Conservation (phyloP, 805 yeast genomes). For the Yamadazyma olivae region DNA sequence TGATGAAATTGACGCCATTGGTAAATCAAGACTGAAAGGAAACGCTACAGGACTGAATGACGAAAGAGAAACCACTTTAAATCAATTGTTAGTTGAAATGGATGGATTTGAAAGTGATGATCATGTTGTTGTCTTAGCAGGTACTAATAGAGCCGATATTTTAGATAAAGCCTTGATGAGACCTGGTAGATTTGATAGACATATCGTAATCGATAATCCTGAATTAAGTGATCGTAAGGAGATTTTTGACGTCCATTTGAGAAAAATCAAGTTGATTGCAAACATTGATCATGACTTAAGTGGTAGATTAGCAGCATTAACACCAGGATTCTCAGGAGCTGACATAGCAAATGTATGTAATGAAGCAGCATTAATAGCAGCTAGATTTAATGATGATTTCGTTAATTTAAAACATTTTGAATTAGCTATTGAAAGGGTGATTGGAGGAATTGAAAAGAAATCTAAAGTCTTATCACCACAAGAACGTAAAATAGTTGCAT, state of each 20-base stretch:
- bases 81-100: constrained; percentile 96
- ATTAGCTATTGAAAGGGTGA: constrained; percentile 94
- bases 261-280: constrained; percentile 9
- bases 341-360: constrained; percentile 96
- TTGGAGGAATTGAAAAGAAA: constrained; percentile 93
- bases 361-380: constrained; percentile 97
- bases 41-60: constrained; percentile 81
- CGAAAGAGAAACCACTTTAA: constrained; percentile 94
- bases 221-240: constrained; percentile 94
- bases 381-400: constrained; percentile 68
- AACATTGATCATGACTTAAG: constrained; percentile 44
- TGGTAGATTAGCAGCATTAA: constrained; percentile 89
- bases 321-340: constrained; percentile 99
- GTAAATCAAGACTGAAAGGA: constrained; percentile 81
- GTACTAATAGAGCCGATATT: constrained; percentile 94
- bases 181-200: constrained; percentile 98
- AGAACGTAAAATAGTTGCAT: constrained; percentile 89
- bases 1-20: constrained; percentile 99
- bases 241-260: constrained; percentile 83
- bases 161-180: constrained; percentile 89
- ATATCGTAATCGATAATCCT: constrained; percentile 86
- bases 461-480: constrained; percentile 77
- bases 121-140: constrained; percentile 95
- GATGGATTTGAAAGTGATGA: constrained; percentile 92
- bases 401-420: constrained; percentile 85